Evolutionary conservation across 129 eudicot species (phyloP).

Genomic region (Dittrichia graveolens): DNA sequence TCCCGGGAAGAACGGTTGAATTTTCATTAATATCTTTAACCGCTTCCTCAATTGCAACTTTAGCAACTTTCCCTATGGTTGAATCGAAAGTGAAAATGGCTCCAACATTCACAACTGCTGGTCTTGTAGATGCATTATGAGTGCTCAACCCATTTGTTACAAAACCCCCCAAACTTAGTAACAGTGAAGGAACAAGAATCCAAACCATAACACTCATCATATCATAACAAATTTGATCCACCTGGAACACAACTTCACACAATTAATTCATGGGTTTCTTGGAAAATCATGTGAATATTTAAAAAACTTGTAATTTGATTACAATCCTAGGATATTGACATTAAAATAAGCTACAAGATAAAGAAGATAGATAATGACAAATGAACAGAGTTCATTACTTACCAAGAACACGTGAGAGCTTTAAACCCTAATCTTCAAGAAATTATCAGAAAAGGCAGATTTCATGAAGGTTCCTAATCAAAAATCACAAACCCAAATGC

Average conservation of each 20-base stretch:
- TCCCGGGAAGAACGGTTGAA: slow-evolving; percentile 62
- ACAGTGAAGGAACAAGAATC: slow-evolving; percentile 23
- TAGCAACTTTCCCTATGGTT: slow-evolving; percentile 79
- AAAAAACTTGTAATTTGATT: slow-evolving; percentile 13
- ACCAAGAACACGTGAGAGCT: slow-evolving; percentile 23
- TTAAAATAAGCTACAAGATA: not conserved
- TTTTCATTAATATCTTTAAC: slow-evolving; percentile 78
- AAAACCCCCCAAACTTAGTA: slow-evolving; percentile 42
- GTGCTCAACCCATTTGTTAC: slow-evolving; percentile 47
- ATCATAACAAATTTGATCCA: slow-evolving; percentile 26
- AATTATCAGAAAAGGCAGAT: slow-evolving; percentile 1
- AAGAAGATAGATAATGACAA: not conserved
- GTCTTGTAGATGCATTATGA: slow-evolving; percentile 59
- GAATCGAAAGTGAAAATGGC: slow-evolving; percentile 82
- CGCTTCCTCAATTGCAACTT: slow-evolving; percentile 81
- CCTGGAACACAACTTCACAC: slow-evolving; percentile 27
- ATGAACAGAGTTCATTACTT: not conserved
- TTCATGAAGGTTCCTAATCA: slow-evolving; percentile 1
- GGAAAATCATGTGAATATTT: not conserved
- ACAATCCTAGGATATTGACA: not conserved
- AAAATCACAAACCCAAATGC: slow-evolving; percentile 18
- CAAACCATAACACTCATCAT: slow-evolving; percentile 36
- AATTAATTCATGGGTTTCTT: slow-evolving; percentile 28
- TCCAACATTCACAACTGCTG: slow-evolving; percentile 71
- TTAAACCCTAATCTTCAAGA: slow-evolving; percentile 30